These are phyloP conservation scores for Turnera subulata DNA, from an alignment of 345 rosid species.

Conservation along the genomic window DNA sequence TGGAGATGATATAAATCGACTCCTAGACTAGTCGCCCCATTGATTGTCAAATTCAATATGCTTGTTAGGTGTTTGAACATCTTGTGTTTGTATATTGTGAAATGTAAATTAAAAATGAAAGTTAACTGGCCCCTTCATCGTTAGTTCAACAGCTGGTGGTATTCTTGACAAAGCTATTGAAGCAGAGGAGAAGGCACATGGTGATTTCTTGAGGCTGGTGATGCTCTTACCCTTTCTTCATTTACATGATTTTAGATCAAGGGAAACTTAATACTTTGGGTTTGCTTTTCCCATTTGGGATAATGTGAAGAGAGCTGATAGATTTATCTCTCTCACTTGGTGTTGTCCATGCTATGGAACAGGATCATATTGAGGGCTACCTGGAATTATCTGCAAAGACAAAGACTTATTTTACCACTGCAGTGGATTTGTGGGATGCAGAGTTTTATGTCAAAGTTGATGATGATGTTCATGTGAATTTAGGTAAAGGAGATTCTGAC, in stretches of 20 bases:
- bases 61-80: background rate
- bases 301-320: too few relatives aligned
- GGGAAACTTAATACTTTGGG: too few relatives aligned
- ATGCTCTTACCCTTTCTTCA: conserved; percentile 7
- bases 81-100: background rate
- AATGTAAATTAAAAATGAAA: background rate
- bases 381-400: conserved; percentile 82
- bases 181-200: conserved; percentile 57
- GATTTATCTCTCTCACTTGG: conserved; percentile 4
- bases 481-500: conserved; percentile 39
- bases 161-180: conserved; percentile 73
- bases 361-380: conserved; percentile 88
- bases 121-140: conserved; percentile 12
- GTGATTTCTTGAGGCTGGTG: conserved; percentile 91
- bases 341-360: conserved; percentile 14
- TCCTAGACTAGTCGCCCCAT: background rate
- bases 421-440: conserved; percentile 79
- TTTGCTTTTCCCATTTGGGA: too few relatives aligned
- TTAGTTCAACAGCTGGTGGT: conserved; percentile 46
- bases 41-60: background rate
- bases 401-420: conserved; percentile 68
- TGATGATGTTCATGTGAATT: conserved; percentile 89
- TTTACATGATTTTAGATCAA: conserved; percentile 5
- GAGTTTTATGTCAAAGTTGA: conserved; percentile 94
- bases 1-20: background rate